Base-by-base conservation (phyloP, 2,329 filamentous ascomycete genomes). In the Colletotrichum filicis region DNA sequence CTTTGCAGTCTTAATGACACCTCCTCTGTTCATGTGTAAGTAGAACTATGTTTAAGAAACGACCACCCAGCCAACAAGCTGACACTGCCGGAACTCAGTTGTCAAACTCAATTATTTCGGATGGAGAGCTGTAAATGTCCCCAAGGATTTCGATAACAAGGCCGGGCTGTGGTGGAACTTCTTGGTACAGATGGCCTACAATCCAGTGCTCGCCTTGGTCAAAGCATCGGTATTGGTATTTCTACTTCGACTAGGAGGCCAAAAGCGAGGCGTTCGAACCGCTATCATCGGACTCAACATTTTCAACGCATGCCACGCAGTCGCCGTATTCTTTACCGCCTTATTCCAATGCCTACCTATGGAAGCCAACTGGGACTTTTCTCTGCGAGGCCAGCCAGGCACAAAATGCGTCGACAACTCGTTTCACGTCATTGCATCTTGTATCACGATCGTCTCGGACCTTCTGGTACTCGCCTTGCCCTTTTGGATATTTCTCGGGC, bases 151-250 rank as follows among this genome's bases (percentile, higher is more conserved):
- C 16, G 72, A 73, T 42, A 57, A 76, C n/a, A 73, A 79, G 11
- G 73, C 73, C 3, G 78, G 73, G 22, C 70, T 77, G 60, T 74
- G 78, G 67, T 64, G 61, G 61, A 52, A 80, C 74, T 85, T 81
- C 59, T 75, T 81, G 19, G 81, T 82, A 35, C 81, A 85, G 64
- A 75, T 85, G 7, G 76, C 84, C 6, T 86, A 87, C 77, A 86
- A 85, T 64, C 85, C 85, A 0, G 83, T 86, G 58, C 76, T 87
- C 3, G 83, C 83, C 3, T 78, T 87, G 5, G 82, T 86, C 68
- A 87, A 86, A 75, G 80, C 81, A 2, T 86, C 85, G 0, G 79
- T 86, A 24, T 79, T 87, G 4, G 74, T 87, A 16, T 85, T 86
- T 71, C 79, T 86, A 16, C 79, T 85, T 24, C 83, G 84, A 0